Evolutionary conservation across 1,284 basidiomycete genomes (phyloP).

Genomic region (Pseudozyma tsukubaensis): DNA sequence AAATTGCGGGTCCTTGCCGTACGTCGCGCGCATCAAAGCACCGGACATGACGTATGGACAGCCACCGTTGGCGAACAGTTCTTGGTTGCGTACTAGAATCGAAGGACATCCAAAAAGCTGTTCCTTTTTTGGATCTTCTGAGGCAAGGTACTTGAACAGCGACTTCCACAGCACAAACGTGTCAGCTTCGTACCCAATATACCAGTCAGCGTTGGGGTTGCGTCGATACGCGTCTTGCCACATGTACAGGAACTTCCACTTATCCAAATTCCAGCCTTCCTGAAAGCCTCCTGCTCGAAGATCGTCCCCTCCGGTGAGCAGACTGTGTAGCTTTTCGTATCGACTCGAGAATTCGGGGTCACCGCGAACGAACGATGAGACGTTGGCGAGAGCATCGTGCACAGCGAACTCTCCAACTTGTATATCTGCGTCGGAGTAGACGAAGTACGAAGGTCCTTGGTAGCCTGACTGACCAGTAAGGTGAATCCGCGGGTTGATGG

Average conservation of each 20-base stretch:
- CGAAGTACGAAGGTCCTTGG: slow-evolving; percentile 14
- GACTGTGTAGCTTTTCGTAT: slow-evolving; percentile 20
- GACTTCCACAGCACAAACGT: slow-evolving; percentile 30
- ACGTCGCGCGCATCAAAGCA: slow-evolving; percentile 31
- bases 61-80: slow-evolving; percentile 38
- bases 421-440: slow-evolving; percentile 29
- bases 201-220: slow-evolving; percentile 30
- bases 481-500: slow-evolving; percentile 6
- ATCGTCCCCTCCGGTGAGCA: slow-evolving; percentile 7
- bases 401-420: slow-evolving; percentile 14
- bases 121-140: slow-evolving; percentile 16
- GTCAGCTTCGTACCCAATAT: slow-evolving; percentile 48
- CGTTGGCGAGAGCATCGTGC: slow-evolving; percentile 35
- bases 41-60: slow-evolving; percentile 40
- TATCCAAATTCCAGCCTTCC: slow-evolving; percentile 37
- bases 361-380: slow-evolving; percentile 16
- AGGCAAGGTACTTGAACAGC: slow-evolving; percentile 27
- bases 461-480: slow-evolving; percentile 7
- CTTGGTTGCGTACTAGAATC: slow-evolving; percentile 18
- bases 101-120: slow-evolving; percentile 25
- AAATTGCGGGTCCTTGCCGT: slow-evolving; percentile 21
- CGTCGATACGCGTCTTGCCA: slow-evolving; percentile 36
- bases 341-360: slow-evolving; percentile 10
- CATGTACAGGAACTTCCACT: slow-evolving; percentile 47
- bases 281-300: background rate